A percentile compares a stretch with the other conserved stretches of the same genome.
phyloP scores from a whole-genome alignment of 768 basidiomycete genomes.

The Trametes cubensis region DNA sequence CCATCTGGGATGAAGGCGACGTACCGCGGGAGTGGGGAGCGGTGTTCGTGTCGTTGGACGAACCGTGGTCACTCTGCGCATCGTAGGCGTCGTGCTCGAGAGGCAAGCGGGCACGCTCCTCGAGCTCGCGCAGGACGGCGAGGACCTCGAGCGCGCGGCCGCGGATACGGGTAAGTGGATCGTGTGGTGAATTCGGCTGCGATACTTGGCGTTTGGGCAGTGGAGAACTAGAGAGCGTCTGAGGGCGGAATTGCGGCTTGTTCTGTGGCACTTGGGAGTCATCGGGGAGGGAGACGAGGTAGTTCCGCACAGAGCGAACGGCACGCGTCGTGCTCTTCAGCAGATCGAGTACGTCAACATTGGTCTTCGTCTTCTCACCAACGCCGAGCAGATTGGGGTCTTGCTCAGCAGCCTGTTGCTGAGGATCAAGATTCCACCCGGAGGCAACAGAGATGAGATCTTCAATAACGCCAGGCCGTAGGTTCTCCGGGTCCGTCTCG shows the following conservation, averaged over 20 bases:
- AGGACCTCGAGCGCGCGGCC: conserved; percentile 84
- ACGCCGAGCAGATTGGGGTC: conserved; percentile 30
- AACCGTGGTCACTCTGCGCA: conserved; percentile 69
- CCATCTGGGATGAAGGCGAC: conserved; percentile 26
- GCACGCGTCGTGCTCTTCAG: conserved; percentile 81
- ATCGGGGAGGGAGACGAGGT: conserved; percentile 79
- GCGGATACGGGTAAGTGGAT: conserved; percentile 72
- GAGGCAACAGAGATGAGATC: conserved; percentile 66
- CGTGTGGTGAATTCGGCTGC: conserved; percentile 43
- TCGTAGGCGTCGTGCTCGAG: conserved; percentile 84
- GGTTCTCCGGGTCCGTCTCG: conserved; percentile 75
- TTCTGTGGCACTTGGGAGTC: conserved; percentile 51
- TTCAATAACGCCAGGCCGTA: conserved; percentile 77
- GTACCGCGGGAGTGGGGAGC: conserved; percentile 21
- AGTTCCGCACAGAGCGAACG: conserved; percentile 82
- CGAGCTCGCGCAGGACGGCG: conserved; percentile 73
- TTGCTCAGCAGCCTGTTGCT: conserved; percentile 13
- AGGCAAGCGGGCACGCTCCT: conserved; percentile 76
- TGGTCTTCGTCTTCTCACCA: conserved; percentile 22
- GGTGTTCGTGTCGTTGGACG: conserved; percentile 37
- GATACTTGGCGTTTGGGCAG: conserved; percentile 40
- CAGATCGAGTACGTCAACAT: conserved; percentile 66
- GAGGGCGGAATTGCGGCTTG: conserved; percentile 53
- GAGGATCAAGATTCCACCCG: conserved; percentile 57
- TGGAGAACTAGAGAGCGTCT: conserved; percentile 39